Evolutionary conservation across 768 basidiomycete species (phyloP), one percentile per base, ranked within the genome.

Genomic region (Mycena belliarum): DNA sequence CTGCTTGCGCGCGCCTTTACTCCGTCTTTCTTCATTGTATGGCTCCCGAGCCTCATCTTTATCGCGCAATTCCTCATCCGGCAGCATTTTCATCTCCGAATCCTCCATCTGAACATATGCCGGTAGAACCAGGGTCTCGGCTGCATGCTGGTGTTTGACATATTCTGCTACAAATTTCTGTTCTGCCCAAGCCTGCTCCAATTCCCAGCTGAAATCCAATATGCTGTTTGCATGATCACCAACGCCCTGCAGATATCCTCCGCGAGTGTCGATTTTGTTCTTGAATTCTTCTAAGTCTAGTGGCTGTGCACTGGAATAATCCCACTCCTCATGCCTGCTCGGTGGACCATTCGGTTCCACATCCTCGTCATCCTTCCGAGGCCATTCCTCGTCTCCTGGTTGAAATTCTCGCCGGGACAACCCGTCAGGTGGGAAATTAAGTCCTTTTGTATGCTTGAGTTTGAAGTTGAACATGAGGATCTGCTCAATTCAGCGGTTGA

Each of bases 401-500:
- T 35, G 33, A 4, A 15, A 10, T 14, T 35, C 33, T 4, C 33
- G 33, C 33, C 33, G 5, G 14, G 33, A 35, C 16, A 35, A 14
- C 16, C 33, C 33, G 16, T 35, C 33, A 2, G 63, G 63, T 1
- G 37, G 23, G 25, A 66, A 61, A 7, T 43, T 32, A 6, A 16
- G 23, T 0, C 60, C 67, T 4, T 55, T 55, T 4, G 64, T 54
- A 32, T 66, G 65, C 6, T 57, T 52, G 0, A 70, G 38, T 6
- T 41, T 35, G 48, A 69, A 67, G 9, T 60, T 26, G 32, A 69
- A 68, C 35, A 65, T 41, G 6, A 63, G 29, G 7, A 69, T 64
- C 5, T 54, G 59, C 1, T 58, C 63, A 35, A 68, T 62, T 68
- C 68, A 69, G 6, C 65, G 21, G 25, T 68, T 68, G 15, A 68